These are phyloP conservation scores for Triadica sebifera DNA, from an alignment of 345 rosid species.

Conservation along the genomic window DNA sequence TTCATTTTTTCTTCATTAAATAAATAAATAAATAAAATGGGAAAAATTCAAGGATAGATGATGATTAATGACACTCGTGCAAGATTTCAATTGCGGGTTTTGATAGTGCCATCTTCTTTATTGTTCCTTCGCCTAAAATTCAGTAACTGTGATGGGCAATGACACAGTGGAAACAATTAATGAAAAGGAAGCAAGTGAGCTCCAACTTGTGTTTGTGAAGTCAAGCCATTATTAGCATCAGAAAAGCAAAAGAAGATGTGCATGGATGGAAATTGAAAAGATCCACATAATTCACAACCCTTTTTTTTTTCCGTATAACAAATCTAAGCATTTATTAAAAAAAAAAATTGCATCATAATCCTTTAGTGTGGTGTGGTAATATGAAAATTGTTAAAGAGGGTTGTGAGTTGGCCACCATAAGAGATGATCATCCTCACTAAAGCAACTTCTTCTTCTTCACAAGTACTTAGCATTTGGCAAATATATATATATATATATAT, in stretches of 20 bases:
- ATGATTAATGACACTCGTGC: slow-evolving; percentile 5
- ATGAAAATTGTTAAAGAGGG: no score
- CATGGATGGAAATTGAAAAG: not conserved
- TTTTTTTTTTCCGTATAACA: no score
- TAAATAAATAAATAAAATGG: not conserved
- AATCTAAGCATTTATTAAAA: not conserved
- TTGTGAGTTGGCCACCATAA: not conserved
- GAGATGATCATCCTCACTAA: not conserved
- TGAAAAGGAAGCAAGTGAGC: not conserved
- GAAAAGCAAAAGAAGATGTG: not conserved
- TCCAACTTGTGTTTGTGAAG: slow-evolving; percentile 5
- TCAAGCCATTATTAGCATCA: not conserved
- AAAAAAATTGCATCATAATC: not conserved
- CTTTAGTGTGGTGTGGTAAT: no score
- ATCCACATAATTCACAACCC: no score
- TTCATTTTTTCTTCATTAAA: no score
- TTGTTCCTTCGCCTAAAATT: not conserved
- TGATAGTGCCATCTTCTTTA: not conserved
- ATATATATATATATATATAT: no score
- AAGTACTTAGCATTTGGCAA: no score
- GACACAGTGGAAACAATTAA: not conserved
- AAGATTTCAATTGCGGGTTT: not conserved
- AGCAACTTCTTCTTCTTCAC: no score
- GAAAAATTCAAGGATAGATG: not conserved
- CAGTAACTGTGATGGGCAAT: not conserved